Evolutionary conservation across 2,329 filamentous ascomycete species (phyloP).

Genomic region (Aspergillus pseudonomiae): DNA sequence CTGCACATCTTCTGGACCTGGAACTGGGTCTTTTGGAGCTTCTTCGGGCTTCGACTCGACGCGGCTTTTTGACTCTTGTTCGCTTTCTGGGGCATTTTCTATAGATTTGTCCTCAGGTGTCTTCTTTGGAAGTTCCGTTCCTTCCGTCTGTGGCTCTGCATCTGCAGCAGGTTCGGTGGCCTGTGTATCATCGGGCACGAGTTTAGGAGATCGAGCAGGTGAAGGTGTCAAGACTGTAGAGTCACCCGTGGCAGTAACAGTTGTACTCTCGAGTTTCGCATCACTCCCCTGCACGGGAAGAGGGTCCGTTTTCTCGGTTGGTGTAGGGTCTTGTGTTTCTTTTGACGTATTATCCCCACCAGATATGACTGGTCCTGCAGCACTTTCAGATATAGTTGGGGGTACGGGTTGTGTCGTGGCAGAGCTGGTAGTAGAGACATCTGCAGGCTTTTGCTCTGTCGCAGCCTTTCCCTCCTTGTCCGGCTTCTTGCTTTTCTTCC

Average conservation of each 20-base stretch:
- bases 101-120: background rate
- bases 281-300: constrained; percentile 3
- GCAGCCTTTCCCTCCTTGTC: constrained; percentile 32
- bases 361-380: constrained; percentile 12
- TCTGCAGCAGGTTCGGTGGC: background rate
- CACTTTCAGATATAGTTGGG: constrained; percentile 8
- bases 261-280: constrained; percentile 8
- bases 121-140: background rate
- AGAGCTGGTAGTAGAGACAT: constrained; percentile 15
- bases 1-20: background rate
- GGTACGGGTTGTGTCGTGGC: constrained; percentile 11
- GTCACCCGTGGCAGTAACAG: background rate
- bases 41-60: background rate
- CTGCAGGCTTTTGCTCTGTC: constrained; percentile 23
- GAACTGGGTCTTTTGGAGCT: background rate
- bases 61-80: background rate
- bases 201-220: constrained; percentile 8
- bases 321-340: constrained; percentile 9
- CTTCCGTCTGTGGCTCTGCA: background rate
- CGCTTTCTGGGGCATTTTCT: background rate
- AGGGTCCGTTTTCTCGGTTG: constrained; percentile 7
- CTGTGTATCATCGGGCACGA: background rate
- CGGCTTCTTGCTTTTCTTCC: constrained; percentile 36
- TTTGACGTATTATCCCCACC: constrained; percentile 14
- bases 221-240: constrained; percentile 1